Evolutionary conservation across 306 rosid genomes (phyloP), one percentile per base, ranked within the genome.

Genomic region (Vigna mungo): DNA sequence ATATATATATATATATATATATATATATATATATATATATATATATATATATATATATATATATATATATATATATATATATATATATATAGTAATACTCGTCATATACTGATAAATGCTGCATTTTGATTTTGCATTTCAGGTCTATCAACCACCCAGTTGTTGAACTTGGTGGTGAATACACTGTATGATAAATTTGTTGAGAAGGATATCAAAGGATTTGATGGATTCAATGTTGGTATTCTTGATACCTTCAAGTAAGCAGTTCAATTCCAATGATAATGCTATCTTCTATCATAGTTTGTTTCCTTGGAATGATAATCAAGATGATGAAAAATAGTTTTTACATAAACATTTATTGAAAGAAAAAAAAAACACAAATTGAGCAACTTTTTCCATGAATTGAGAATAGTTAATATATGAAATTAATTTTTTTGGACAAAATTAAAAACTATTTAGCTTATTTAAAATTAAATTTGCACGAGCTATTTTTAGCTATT

Each of bases 221-320:
- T 80, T 49, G 84, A 79, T 0, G 75, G 71, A 0, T 90, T 93
- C 69, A 82, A 85, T 13, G 18, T 61, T 34, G 86, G 87, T 52
- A 62, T 90, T 82, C 90, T 90, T 58, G 85, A 86, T 48, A 76
- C 88, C 77, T 85, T 89, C 87, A 87, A 41, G 94, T 90, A 85
- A 82, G 84, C 58, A 51, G 10, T 46, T 59, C 23, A 52, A 10
- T 47, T 68, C 67, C 65, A 12, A 59, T 25, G 4, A 10, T 18
- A 51, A 17, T 37, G 25, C 54, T 37, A 21, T 58, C 70, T 16
- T 61, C 39, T 10, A 25, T 3, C 30, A 2, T 77, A 46, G 41
- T 43, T 37, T 10, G 15, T 4, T 69, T 16, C 27, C 37, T 56
- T 55, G n/a, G 39, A 55, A 44, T 13, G 9, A 27, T 77, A 17